Evolutionary conservation across 768 basidiomycete genomes (phyloP), one percentile per base, ranked within the genome.

Genomic region (Kwoniella mangroviensis): DNA sequence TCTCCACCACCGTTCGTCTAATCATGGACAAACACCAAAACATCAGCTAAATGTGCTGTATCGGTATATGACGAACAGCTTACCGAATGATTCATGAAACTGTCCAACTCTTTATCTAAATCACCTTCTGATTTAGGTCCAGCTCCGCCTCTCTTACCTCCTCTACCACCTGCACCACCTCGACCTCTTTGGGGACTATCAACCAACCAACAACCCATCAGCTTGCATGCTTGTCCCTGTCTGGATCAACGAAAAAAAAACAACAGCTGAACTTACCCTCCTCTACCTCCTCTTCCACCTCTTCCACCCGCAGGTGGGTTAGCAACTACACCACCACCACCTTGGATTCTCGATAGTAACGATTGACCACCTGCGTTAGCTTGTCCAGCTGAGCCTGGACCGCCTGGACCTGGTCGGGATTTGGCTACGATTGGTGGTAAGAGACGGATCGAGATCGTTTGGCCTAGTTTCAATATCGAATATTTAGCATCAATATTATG

Each of bases 91-190:
- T 69, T 70, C 77, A 82, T 78, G 66, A 83, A 84, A 15, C 70
- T 70, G 53, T 97, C 94, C 69, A 97, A 81, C 83, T 97, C 94
- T 81, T 87, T 89, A 82, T 97, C 94, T 69, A 97, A 84, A 74
- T 96, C 92, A 68, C 90, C 91, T 9, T 1, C 91, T 91, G 83
- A 92, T 89, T 3, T 87, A 86, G 83, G 89, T 89, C 77, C 86
- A 21, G 41, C 58, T 1, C 21, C 24, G 2, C 3, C n/a, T 84
- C 22, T 56, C 63, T 76, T 77, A 84, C 79, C 72, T 52, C 67
- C 68, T 4, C 74, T 19, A 79, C 78, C 74, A 66, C 83, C 73
- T 58, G 82, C 83, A 65, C 70, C 69, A 2, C 75, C 34, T 52
- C 89, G 87, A 68, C 87, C 82, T 6, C 87, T 87, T n/a, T 88